Evolutionary conservation across 352 stramenopile species (phyloP).

Genomic region (Globisporangium takayamanum): DNA sequence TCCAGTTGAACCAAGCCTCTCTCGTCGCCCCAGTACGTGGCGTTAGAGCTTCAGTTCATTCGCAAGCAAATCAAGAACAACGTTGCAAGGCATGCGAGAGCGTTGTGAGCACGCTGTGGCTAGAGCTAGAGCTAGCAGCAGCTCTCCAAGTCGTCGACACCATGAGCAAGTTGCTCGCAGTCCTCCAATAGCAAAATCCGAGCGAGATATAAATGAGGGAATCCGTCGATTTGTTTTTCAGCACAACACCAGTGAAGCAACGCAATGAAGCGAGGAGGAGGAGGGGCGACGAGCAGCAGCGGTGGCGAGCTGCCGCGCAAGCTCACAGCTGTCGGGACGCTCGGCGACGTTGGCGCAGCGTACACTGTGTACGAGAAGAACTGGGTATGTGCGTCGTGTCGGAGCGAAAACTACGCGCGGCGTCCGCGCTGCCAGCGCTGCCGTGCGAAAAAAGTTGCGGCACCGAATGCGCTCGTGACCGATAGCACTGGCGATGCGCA

Average conservation of each 20-base stretch:
- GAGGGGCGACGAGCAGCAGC: conserved; percentile 1
- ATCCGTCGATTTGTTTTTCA: neutral
- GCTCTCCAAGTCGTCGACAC: neutral
- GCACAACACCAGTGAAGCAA: neutral
- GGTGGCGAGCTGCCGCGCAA: conserved; percentile 38
- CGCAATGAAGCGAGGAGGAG: conserved; percentile 11
- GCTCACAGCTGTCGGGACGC: conserved; percentile 71
- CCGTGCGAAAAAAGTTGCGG: conserved; percentile 61
- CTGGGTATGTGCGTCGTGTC: conserved; percentile 83
- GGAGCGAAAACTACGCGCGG: conserved; percentile 82
- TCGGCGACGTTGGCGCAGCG: conserved; percentile 74
- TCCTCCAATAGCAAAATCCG: neutral
- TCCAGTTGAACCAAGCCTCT: no score
- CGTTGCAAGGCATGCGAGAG: no score
- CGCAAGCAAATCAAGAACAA: no score
- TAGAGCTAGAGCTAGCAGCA: no score
- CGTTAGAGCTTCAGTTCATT: no score
- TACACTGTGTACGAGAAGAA: conserved; percentile 90
- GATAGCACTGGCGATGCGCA: conserved; percentile 44
- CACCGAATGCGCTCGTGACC: conserved; percentile 50
- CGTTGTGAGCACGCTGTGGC: no score
- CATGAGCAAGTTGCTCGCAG: no score
- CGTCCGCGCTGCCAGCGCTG: conserved; percentile 75
- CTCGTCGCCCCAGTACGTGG: no score
- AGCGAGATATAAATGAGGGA: neutral